Percentiles rank a stretch among this genome's conserved stretches.
phyloP scores from a whole-genome alignment of 768 basidiomycete species.

The Galerina sulciceps region DNA sequence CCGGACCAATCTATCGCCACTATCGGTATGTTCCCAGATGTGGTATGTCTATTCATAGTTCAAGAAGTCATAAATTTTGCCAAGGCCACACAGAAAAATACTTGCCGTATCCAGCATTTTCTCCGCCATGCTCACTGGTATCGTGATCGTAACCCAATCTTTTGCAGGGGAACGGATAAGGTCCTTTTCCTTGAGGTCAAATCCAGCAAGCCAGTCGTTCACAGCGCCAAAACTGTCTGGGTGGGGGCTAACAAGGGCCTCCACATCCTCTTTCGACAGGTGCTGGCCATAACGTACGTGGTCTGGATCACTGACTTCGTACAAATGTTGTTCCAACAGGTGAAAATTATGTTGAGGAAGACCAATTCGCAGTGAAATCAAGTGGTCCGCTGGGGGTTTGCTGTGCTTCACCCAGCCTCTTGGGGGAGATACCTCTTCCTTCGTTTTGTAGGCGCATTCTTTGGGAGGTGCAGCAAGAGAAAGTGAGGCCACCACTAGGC shows the following conservation, averaged over 20 bases:
- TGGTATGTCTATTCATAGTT: conserved; percentile 54
- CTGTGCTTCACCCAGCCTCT: conserved; percentile 48
- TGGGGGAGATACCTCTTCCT: conserved; percentile 46
- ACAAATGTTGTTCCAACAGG: conserved; percentile 53
- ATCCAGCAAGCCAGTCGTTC: conserved; percentile 61
- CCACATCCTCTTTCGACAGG: conserved; percentile 69
- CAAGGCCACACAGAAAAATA: not conserved
- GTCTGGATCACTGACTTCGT: conserved; percentile 60
- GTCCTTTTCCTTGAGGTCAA: conserved; percentile 54
- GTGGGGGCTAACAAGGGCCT: conserved; percentile 62
- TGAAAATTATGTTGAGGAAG: conserved; percentile 57
- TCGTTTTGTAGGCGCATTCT: conserved; percentile 34
- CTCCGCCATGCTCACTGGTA: conserved; percentile 65
- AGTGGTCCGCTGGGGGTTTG: conserved; percentile 46
- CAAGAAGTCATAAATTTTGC: not conserved
- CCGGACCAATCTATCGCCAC: conserved; percentile 60
- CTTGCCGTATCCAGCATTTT: conserved; percentile 73
- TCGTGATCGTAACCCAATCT: conserved; percentile 68
- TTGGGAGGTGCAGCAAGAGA: conserved; percentile 25
- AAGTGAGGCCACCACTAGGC: conserved; percentile 21
- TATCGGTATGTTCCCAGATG: conserved; percentile 58
- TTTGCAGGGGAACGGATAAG: conserved; percentile 62
- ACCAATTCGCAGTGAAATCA: conserved; percentile 60
- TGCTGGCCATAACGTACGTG: conserved; percentile 59
- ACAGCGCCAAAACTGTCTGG: conserved; percentile 56